Evolutionary conservation across 805 yeast genomes (phyloP).

Genomic region (Ogataea glucozyma): DNA sequence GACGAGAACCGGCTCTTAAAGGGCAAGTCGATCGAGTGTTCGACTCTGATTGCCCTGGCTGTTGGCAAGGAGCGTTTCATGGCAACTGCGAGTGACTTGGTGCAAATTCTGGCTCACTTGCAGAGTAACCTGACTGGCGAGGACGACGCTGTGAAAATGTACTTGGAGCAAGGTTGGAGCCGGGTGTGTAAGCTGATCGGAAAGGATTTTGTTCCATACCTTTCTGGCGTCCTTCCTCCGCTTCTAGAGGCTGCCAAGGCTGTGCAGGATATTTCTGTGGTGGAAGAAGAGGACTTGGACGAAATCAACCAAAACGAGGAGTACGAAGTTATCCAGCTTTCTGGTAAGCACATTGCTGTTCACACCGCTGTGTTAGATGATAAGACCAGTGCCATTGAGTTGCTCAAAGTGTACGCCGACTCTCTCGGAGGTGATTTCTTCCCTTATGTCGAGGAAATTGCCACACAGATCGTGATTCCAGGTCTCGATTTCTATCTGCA

Average conservation of each 20-base stretch:
- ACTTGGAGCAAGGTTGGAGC: slow-evolving; percentile 94
- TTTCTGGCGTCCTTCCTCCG: slow-evolving; percentile 89
- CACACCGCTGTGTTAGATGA: slow-evolving; percentile 95
- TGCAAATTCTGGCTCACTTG: slow-evolving; percentile 67
- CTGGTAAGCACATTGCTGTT: slow-evolving; percentile 92
- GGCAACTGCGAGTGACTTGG: slow-evolving; percentile 71
- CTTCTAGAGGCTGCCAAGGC: slow-evolving; percentile 82
- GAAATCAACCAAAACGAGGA: slow-evolving; percentile 82
- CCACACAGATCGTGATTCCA: slow-evolving; percentile 79
- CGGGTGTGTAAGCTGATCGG: slow-evolving; percentile 87
- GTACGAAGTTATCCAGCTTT: slow-evolving; percentile 90
- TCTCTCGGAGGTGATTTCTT: slow-evolving; percentile 79
- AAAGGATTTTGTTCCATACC: slow-evolving; percentile 77
- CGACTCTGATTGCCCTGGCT: slow-evolving; percentile 90
- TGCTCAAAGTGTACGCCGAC: slow-evolving; percentile 80
- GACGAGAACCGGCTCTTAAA: slow-evolving; percentile 75
- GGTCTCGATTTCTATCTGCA: slow-evolving; percentile 88
- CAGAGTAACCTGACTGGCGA: slow-evolving; percentile 56
- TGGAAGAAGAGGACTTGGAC: slow-evolving; percentile 87
- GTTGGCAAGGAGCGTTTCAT: slow-evolving; percentile 90
- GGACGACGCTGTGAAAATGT: slow-evolving; percentile 89
- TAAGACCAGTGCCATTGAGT: slow-evolving; percentile 88
- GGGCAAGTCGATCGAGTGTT: slow-evolving; percentile 95
- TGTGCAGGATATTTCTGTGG: slow-evolving; percentile 81
- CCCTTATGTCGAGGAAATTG: slow-evolving; percentile 78